phyloP scores from a whole-genome alignment of 2,329 filamentous ascomycete genomes.

The Chaetomiaceae sp. region DNA sequence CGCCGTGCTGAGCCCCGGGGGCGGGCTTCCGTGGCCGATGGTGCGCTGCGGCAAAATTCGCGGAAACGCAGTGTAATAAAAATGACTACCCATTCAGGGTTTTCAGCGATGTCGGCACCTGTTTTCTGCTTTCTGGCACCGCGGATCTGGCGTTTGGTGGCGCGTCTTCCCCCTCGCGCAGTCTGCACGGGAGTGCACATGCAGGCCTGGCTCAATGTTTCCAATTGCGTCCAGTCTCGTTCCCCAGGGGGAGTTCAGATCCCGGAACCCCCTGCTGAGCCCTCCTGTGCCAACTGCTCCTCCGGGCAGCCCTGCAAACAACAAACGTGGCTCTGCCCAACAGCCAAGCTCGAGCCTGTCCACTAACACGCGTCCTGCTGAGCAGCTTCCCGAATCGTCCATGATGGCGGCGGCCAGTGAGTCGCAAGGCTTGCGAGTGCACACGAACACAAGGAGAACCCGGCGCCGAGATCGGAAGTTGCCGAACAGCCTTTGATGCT shows the following conservation, averaged over 20 bases:
- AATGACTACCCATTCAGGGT: background rate
- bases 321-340: slow-evolving; percentile 9
- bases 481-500: slow-evolving; percentile 14
- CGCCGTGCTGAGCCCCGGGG: slow-evolving; percentile 1
- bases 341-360: slow-evolving; percentile 14
- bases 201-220: too few species aligned
- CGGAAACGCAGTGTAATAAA: background rate
- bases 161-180: too few species aligned
- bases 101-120: slow-evolving; percentile 16
- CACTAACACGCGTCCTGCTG: slow-evolving; percentile 15
- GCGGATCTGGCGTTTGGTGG: too few species aligned
- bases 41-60: slow-evolving; percentile 8
- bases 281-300: slow-evolving; percentile 10
- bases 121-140: background rate
- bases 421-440: background rate
- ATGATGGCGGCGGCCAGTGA: slow-evolving; percentile 9
- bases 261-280: too few species aligned
- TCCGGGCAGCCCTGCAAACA: slow-evolving; percentile 17
- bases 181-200: too few species aligned
- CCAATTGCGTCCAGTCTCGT: too few species aligned
- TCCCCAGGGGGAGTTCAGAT: too few species aligned
- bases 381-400: slow-evolving; percentile 26
- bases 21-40: slow-evolving; percentile 5
- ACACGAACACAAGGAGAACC: background rate
- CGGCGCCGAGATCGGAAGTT: slow-evolving; percentile 25